Conservation (phyloP, 805 yeast genomes). For the Sugiyamaella mastotermitis region DNA sequence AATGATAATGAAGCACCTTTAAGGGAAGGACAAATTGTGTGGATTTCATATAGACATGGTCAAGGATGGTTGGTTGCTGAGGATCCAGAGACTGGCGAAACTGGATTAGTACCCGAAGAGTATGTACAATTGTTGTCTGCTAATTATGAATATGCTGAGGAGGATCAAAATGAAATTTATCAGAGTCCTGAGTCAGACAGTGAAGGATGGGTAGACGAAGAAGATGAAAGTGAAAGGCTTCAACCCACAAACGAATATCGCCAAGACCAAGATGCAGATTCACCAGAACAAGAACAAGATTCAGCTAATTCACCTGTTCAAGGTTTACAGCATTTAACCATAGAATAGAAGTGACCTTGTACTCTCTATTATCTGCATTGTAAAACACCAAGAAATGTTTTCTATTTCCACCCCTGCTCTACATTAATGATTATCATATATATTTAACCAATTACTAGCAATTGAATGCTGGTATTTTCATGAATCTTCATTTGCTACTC, state of each 20-base stretch:
- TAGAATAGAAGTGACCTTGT: too few species aligned
- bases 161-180: constrained; percentile 14
- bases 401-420: too few species aligned
- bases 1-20: constrained; percentile 86
- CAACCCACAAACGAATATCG: too few species aligned
- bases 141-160: constrained; percentile 7
- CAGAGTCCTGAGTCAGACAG: constrained; percentile 21
- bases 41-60: constrained; percentile 88
- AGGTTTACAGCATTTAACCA: too few species aligned
- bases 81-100: constrained; percentile 66
- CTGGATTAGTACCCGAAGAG: constrained; percentile 93
- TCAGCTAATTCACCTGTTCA: too few species aligned
- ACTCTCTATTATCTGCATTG: too few species aligned
- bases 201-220: constrained; percentile 29
- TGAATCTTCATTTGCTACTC: too few species aligned
- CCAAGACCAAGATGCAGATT: background rate
- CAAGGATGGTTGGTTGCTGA: constrained; percentile 98
- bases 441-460: too few species aligned
- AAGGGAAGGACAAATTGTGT: constrained; percentile 72
- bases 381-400: too few species aligned
- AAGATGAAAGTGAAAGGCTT: too few species aligned
- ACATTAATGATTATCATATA: too few species aligned
- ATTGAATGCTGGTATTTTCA: too few species aligned
- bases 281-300: background rate
- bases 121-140: constrained; percentile 62